A percentile compares a stretch with the other conserved stretches of the same genome.
Evolutionary conservation across 257 asterid genomes (phyloP).

Genomic region (Solanum etuberosum): DNA sequence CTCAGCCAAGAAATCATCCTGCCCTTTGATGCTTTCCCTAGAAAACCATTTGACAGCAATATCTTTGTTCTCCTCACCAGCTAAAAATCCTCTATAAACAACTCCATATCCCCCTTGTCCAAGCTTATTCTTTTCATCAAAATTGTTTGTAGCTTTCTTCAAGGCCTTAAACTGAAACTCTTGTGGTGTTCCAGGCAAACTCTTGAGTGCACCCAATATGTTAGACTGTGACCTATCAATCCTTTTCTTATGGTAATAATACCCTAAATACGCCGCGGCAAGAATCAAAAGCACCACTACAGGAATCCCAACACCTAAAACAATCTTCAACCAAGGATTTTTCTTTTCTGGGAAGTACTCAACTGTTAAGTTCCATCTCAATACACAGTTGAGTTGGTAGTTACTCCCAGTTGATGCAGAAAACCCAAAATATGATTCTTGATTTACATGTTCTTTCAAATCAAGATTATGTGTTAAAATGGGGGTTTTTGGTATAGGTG

Average conservation of each 20-base stretch:
- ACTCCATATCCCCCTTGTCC: constrained; percentile 91
- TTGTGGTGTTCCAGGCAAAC: constrained; percentile 71
- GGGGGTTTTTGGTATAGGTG: constrained; percentile 34
- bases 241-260: constrained; percentile 18
- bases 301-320: constrained; percentile 44
- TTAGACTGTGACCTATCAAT: constrained; percentile 18
- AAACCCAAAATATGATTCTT: constrained; percentile 70
- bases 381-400: constrained; percentile 53
- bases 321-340: constrained; percentile 9
- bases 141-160: constrained; percentile 65
- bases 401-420: constrained; percentile 64
- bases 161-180: constrained; percentile 59
- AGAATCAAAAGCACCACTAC: constrained; percentile 20
- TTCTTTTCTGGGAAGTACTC: constrained; percentile 21
- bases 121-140: constrained; percentile 59
- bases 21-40: constrained; percentile 68
- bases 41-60: constrained; percentile 79
- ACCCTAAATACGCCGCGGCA: constrained; percentile 23
- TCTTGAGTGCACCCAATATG: constrained; percentile 49
- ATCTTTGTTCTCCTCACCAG: constrained; percentile 35
- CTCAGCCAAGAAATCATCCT: constrained; percentile 84
- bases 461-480: constrained; percentile 18
- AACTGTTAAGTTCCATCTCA: constrained; percentile 75
- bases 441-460: constrained; percentile 26
- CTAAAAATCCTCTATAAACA: constrained; percentile 56